These are phyloP conservation scores for Oidium heveae DNA, from an alignment of 2,329 filamentous ascomycete species.

Conservation along the genomic window DNA sequence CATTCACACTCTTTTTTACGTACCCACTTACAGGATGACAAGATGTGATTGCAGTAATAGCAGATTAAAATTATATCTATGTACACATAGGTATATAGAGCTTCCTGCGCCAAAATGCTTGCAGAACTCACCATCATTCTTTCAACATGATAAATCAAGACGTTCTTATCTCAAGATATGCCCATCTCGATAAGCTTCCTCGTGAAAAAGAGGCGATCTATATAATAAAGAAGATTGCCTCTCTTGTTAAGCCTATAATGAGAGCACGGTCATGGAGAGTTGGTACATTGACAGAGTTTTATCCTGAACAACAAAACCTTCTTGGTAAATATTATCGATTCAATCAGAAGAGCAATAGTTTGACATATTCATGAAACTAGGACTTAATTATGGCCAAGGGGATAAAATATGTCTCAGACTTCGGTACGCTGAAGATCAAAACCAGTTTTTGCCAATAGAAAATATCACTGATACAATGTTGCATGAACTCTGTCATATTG, in stretches of 20 bases:
- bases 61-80: too few relatives aligned
- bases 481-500: constrained; percentile 30
- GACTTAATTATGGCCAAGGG: too few relatives aligned
- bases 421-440: too few relatives aligned
- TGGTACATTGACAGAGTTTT: constrained; percentile 59
- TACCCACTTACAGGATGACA: too few relatives aligned
- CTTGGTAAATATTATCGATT: constrained; percentile 25
- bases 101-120: too few relatives aligned
- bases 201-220: constrained; percentile 26
- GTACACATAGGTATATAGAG: too few relatives aligned
- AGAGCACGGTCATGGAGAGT: constrained; percentile 63
- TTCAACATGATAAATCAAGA: constrained; percentile 15
- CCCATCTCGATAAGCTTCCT: constrained; percentile 23
- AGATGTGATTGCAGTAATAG: too few relatives aligned
- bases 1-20: too few relatives aligned
- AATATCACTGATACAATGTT: too few relatives aligned
- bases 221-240: constrained; percentile 56
- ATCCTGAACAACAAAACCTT: constrained; percentile 46
- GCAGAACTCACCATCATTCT: background rate
- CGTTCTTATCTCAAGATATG: constrained; percentile 22
- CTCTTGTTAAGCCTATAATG: constrained; percentile 88
- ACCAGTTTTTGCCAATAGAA: too few relatives aligned
- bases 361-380: constrained; percentile 20
- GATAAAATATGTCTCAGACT: too few relatives aligned
- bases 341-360: constrained; percentile 6